phyloP scores from a whole-genome alignment of 2,329 filamentous ascomycete genomes.

The Aureobasidium musti region DNA sequence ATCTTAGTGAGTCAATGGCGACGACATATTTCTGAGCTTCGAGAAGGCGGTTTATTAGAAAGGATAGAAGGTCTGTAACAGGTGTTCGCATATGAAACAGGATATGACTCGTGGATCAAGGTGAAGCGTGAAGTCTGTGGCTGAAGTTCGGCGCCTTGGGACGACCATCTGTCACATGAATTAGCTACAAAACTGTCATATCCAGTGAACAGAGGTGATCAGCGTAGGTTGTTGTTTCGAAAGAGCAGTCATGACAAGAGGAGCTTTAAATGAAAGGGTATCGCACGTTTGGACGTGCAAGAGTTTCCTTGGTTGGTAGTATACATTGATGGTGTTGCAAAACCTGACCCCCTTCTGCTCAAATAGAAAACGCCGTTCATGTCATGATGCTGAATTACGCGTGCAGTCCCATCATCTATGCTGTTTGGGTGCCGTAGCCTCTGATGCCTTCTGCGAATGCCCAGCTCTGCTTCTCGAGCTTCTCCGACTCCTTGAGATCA shows the following conservation, averaged over 20 bases:
- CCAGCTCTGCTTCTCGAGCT: conserved; percentile 96
- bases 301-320: conserved; percentile 6
- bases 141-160: not conserved
- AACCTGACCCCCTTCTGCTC: conserved; percentile 4
- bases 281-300: not conserved
- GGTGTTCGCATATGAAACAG: conserved; percentile 3
- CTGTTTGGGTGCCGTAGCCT: conserved; percentile 84
- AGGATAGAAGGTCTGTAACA: conserved; percentile 14
- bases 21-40: not conserved
- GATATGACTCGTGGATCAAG: not conserved
- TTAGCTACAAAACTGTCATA: not conserved
- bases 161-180: conserved; percentile 2
- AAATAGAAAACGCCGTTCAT: conserved; percentile 27
- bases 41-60: conserved; percentile 11
- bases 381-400: conserved; percentile 28
- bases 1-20: not conserved
- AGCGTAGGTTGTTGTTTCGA: too few relatives aligned
- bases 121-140: not conserved
- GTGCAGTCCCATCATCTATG: conserved; percentile 32
- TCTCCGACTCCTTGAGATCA: conserved; percentile 78
- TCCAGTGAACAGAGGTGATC: too few relatives aligned
- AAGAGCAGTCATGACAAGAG: too few relatives aligned
- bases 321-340: conserved; percentile 20
- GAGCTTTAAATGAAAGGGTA: too few relatives aligned
- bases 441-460: conserved; percentile 93